These are phyloP conservation scores for Anisodus tanguticus DNA, from an alignment of 257 asterid genomes.

Conservation along the genomic window DNA sequence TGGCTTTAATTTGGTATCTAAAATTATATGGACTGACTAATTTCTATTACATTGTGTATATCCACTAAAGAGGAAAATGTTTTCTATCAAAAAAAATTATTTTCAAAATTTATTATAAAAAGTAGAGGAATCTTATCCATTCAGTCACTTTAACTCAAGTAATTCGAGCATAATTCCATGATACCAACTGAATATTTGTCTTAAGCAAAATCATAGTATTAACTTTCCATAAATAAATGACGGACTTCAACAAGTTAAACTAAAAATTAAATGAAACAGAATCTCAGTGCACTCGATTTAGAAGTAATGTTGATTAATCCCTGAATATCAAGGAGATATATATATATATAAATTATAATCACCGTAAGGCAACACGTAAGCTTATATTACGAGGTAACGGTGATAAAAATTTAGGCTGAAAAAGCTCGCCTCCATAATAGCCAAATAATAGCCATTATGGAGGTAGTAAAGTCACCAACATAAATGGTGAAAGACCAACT, in stretches of 20 bases:
- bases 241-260: constrained; percentile 1
- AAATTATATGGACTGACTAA: too few species aligned
- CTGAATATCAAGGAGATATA: background rate
- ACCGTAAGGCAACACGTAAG: background rate
- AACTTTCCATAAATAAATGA: background rate
- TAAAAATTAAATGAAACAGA: background rate
- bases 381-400: background rate
- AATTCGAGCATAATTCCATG: constrained; percentile 7
- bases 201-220: background rate
- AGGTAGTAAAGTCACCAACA: too few species aligned
- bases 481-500: too few species aligned
- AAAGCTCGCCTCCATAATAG: too few species aligned
- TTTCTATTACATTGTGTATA: too few species aligned
- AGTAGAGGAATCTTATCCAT: background rate
- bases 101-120: too few species aligned
- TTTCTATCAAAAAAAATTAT: too few species aligned
- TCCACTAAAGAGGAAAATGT: too few species aligned
- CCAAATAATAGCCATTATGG: too few species aligned
- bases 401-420: too few species aligned
- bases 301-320: background rate
- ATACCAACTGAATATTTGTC: background rate
- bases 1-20: too few species aligned
- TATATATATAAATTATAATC: background rate
- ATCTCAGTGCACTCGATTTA: background rate
- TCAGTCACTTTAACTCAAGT: background rate